phyloP scores from a whole-genome alignment of 768 basidiomycete genomes.

The Rickenella mellea region DNA sequence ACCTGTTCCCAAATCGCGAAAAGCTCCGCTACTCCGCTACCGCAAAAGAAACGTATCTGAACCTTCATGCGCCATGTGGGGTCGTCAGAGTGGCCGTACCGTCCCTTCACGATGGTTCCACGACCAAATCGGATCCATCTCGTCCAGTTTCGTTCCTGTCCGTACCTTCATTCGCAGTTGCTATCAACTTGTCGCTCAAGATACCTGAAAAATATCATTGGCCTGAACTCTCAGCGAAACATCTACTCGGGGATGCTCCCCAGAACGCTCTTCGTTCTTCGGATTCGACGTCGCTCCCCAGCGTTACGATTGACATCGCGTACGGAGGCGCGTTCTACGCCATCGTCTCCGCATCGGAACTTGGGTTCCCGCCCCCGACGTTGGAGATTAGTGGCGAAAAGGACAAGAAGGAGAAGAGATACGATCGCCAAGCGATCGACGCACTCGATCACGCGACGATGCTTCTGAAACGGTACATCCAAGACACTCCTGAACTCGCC shows the following conservation, averaged over 20 bases:
- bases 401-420: neutral
- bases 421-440: neutral
- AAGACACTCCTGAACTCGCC: conserved; percentile 1
- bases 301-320: conserved; percentile 23
- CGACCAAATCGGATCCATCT: conserved; percentile 16
- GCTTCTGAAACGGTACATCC: conserved; percentile 18
- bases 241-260: too few species aligned
- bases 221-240: conserved; percentile 10
- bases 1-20: conserved; percentile 20
- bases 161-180: conserved; percentile 25
- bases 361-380: conserved; percentile 20
- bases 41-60: neutral
- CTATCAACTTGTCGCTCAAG: conserved; percentile 17
- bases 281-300: too few species aligned
- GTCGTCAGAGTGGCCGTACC: conserved; percentile 24
- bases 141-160: conserved; percentile 24
- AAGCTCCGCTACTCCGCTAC: conserved; percentile 8
- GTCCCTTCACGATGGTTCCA: conserved; percentile 3
- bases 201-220: conserved; percentile 20
- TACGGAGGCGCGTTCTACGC: conserved; percentile 33
- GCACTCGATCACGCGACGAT: conserved; percentile 22
- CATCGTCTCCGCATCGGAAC: conserved; percentile 22
- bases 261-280: too few species aligned
- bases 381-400: conserved; percentile 5
- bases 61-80: conserved; percentile 31